Base-by-base conservation (phyloP, 148 eudicot species). In the Polygonum maritimum region DNA sequence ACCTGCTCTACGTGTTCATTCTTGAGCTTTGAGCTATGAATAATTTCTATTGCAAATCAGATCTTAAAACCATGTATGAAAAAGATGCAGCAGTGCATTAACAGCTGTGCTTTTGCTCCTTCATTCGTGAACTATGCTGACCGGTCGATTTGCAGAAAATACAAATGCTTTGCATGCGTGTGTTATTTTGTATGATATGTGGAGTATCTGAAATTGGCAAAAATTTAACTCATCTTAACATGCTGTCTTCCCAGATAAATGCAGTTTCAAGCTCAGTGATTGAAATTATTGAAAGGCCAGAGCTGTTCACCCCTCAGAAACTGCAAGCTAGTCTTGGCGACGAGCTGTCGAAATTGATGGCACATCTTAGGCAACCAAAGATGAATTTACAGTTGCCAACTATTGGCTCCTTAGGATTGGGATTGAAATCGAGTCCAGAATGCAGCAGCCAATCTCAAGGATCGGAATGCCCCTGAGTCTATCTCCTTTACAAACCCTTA, bases 251-350 rank as follows among this genome's bases (percentile, higher is more conserved):
- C 45, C 85, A 90, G 94, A 69, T 90, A 36, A 82, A 85, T 54
- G 51, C 36, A 69, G 80, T 69, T 14, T 86, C 84, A 60, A 83
- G 81, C 79, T 81, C 87, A 4, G 75, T 86, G 19, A 74, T 86
- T 52, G 67, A 83, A 80, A 74, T 85, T 57, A 77, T 90, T 55
- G 82, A 85, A 76, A 82, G 80, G 21, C 88, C 87, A 36, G 88
- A 88, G 52, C 62, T 78, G 76, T 55, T 84, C 47, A 77, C 85
- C 5, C 90, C 87, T 81, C 86, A 79, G 80, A 51, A 63, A 57
- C 57, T 88, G 77, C 88, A 83, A 63, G 82, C 84, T 21, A 54
- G 75, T 41, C 40, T 86, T 9, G 73, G 79, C 39, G 67, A 81
- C 49, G 88, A 88, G 78, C 76, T 86, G 72, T 83, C 81, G 19